Evolutionary conservation across 805 yeast species (phyloP).

Genomic region (Starmera caribaea): DNA sequence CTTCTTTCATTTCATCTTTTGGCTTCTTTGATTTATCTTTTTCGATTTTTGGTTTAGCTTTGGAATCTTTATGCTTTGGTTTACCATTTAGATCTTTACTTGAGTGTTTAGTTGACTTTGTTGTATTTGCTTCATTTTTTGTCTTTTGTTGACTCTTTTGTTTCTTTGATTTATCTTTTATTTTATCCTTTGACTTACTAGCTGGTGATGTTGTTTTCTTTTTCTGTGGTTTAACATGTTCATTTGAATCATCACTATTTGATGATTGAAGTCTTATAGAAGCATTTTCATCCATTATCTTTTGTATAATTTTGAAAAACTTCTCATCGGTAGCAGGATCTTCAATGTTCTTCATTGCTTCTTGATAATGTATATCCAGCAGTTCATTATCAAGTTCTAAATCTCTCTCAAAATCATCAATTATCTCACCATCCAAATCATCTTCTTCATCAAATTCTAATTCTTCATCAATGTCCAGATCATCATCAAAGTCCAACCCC

Average conservation of each 20-base stretch:
- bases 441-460: background rate
- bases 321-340: no score
- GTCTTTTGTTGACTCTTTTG: no score
- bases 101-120: no score
- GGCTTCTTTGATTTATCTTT: background rate
- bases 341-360: no score
- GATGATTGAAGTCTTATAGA: background rate
- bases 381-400: background rate
- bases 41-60: background rate
- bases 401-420: background rate
- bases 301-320: no score
- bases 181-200: no score
- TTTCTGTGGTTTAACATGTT: background rate
- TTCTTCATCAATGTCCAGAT: background rate
- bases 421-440: background rate
- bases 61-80: no score
- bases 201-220: background rate
- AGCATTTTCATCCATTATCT: no score
- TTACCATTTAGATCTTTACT: no score
- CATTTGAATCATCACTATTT: background rate
- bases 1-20: no score
- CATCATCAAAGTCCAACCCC: background rate
- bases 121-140: background rate
- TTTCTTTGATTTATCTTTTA: no score
- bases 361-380: no score